Base-by-base conservation (phyloP, 805 yeast species). In the Ogataea nakhonphanomensis region DNA sequence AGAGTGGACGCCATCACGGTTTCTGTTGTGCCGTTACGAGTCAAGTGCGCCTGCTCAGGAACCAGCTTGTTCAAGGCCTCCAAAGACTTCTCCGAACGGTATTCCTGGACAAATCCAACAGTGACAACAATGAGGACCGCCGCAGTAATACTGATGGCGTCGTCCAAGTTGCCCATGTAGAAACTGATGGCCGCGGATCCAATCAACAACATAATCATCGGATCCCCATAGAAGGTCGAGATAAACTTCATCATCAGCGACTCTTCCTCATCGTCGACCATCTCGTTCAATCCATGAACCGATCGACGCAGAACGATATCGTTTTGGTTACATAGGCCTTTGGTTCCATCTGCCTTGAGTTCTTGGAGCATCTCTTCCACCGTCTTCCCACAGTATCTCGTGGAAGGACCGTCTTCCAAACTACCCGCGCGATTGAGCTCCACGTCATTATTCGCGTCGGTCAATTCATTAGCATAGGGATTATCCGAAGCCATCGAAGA, bases 21-120 rank as follows among this genome's bases (percentile, higher is more conserved):
- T 37, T 84, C 81, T 8, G 86, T 78, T 44, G 78, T 73, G 9
- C 89, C 90, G 53, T 78, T 81, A 62, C 99, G 76, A 8, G 95
- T 83, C 35, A 93, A 73, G 59, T 91, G 93, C 26, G 97, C 95
- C 58, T 84, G 88, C n/a, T 95, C 96, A 2, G 99, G 99, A 7
- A 93, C 97, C 52, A 93, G 73, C 58, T 85, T 84, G 61, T 85
- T 90, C 44, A 93, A 73, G 0, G 98, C 98, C 61, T 90, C 95
- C 43, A 93, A 69, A 5, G 96, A 86, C 69, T 93, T 84, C 58
- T 93, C 99, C 2, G 96, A 86, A 55, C 97, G 75, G 58, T 90
- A 90, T 62, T 93, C 99, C 66, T 93, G 99, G 24, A 93, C 90
- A 66, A 93, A 93, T 0, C 99, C 99, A 26, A 93, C 99, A 1